Evolutionary conservation across 2,329 filamentous ascomycete species (phyloP).

Genomic region (Paracamarosporium sp.): DNA sequence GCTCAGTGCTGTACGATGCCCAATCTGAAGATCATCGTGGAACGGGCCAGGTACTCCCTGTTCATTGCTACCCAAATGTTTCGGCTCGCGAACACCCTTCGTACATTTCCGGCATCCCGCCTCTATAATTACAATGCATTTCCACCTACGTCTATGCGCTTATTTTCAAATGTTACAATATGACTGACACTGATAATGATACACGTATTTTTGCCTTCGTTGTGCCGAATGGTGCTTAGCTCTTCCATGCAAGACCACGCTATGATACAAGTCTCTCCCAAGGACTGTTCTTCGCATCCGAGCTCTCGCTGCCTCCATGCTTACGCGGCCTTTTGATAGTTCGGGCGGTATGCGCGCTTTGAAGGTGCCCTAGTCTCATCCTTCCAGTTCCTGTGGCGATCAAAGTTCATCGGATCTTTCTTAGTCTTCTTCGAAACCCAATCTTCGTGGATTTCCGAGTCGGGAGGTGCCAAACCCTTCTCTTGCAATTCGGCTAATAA

Average conservation of each 20-base stretch:
- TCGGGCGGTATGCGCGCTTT: neutral
- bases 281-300: neutral
- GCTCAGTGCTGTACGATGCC: too few species aligned
- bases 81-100: neutral
- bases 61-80: too few species aligned
- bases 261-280: neutral
- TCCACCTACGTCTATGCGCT: neutral
- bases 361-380: neutral
- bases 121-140: too few species aligned
- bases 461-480: conserved; percentile 15
- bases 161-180: neutral
- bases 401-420: conserved; percentile 1
- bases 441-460: conserved; percentile 19
- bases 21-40: too few species aligned
- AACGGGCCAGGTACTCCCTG: too few species aligned
- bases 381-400: neutral
- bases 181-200: neutral
- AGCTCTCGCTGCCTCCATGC: neutral
- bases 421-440: conserved; percentile 11
- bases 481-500: conserved; percentile 22
- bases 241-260: neutral
- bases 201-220: neutral
- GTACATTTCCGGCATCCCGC: neutral
- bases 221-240: neutral
- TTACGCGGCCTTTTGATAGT: neutral